Evolutionary conservation across 768 basidiomycete genomes (phyloP), one percentile per base, ranked within the genome.

Genomic region (Mycena chlorophos): DNA sequence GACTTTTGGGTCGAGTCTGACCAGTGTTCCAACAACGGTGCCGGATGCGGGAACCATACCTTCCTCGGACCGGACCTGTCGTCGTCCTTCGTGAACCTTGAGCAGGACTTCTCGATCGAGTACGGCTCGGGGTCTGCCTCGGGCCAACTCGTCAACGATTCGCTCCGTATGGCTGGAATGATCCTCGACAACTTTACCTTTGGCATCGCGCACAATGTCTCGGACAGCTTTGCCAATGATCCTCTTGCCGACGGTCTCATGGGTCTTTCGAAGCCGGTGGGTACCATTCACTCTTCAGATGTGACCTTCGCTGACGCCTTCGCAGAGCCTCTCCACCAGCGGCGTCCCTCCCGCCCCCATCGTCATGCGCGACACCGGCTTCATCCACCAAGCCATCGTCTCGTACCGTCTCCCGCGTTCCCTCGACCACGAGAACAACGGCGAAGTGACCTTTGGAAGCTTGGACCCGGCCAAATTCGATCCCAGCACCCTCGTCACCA

Each of bases 361-460:
- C 66, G 68, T 80, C 2, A 73, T 90, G 22, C 78, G 77, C 1
- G 49, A 69, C 26, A 68, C 70, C 1, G 81, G 81, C 23, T 69
- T 78, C 45, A 81, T 89, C 60, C 61, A 68, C 13, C 67, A 74
- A 1, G 78, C 86, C 1, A 84, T 90, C 59, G 77, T 80, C 2
- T 86, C 86, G 14, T 88, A 78, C 76, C 86, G 85, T 65, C 80
- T 90, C 46, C 75, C 86, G 2, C 84, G 88, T 54, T 66, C 85
- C 28, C 69, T 78, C 13, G 84, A 86, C 62, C 66, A 75, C 55
- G 64, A 68, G 54, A 79, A 79, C 63, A 80, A 83, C 58, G 85
- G 85, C 26, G 73, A 85, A 71, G 78, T 94, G 52, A 91, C 90
- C 4, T 89, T 94, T 60, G 92, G 91, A 29, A 87, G 80, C 13